phyloP scores from a whole-genome alignment of 768 basidiomycete genomes.

The Hirschioporus abietinus region DNA sequence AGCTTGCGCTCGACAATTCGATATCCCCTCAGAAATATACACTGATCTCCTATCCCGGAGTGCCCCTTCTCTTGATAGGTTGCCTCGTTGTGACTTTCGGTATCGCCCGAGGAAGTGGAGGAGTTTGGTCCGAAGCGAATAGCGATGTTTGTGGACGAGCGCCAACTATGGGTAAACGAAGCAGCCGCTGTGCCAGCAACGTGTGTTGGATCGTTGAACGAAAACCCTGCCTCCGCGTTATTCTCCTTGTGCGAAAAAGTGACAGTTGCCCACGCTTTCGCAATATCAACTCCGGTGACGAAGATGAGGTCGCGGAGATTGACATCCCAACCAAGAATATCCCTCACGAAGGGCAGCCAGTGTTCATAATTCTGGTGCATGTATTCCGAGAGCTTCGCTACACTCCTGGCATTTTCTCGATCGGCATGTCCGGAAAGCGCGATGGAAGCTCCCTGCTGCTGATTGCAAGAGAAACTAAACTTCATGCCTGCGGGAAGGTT shows the following conservation, averaged over 20 bases:
- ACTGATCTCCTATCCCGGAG: not conserved
- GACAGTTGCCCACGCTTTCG: not conserved
- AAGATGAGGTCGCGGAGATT: not conserved
- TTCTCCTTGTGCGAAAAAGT: not conserved
- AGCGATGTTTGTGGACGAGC: not conserved
- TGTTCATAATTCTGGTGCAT: not conserved
- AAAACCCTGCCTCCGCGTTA: not conserved
- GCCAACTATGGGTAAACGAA: not conserved
- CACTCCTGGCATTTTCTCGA: not conserved
- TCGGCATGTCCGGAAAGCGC: not conserved
- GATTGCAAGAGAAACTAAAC: not conserved
- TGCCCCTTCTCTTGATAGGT: not conserved
- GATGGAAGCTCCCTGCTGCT: not conserved
- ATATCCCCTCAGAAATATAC: not conserved
- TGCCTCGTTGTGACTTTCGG: not conserved
- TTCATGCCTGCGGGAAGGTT: not conserved
- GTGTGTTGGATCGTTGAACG: not conserved
- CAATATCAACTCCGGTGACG: not conserved
- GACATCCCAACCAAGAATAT: not conserved
- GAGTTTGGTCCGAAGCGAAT: not conserved
- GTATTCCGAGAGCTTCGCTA: not conserved
- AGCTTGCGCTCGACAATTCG: not conserved
- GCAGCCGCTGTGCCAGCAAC: not conserved
- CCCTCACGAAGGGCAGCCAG: not conserved
- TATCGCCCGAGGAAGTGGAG: not conserved